Percentiles rank a stretch among this genome's conserved stretches.
Conservation (phyloP, 371 early-diverging fungal genomes). For the Dinochytrium kinnereticum region DNA sequence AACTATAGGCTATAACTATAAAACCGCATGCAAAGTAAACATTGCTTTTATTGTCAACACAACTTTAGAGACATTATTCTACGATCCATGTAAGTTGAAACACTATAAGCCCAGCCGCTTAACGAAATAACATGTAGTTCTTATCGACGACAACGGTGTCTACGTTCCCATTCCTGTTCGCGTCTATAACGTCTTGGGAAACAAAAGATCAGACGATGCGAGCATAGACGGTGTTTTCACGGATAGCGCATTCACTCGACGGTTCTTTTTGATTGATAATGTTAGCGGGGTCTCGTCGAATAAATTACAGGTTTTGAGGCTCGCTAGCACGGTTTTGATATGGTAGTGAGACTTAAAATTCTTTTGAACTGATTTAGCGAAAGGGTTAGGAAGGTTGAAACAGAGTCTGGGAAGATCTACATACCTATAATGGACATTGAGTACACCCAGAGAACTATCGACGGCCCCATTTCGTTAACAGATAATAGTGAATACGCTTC, state of each 20-base stretch:
- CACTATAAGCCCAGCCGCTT: not conserved
- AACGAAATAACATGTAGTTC: conserved; percentile 5
- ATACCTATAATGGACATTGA: conserved; percentile 52
- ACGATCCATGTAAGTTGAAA: conserved; percentile 51
- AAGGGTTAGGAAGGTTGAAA: conserved; percentile 35
- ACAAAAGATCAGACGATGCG: conserved; percentile 27
- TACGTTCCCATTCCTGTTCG: conserved; percentile 50
- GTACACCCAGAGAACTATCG: conserved; percentile 46
- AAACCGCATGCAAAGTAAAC: conserved; percentile 41
- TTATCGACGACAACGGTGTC: conserved; percentile 29
- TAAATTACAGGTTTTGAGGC: conserved; percentile 35
- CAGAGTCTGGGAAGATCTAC: conserved; percentile 39
- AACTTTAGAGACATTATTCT: conserved; percentile 43
- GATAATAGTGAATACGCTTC: conserved; percentile 22
- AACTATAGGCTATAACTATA: conserved; percentile 44
- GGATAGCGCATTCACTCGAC: conserved; percentile 37
- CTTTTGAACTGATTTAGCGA: conserved; percentile 1
- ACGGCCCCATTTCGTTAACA: conserved; percentile 11
- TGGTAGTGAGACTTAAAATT: conserved; percentile 27
- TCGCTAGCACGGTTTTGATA: conserved; percentile 40
- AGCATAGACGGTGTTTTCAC: conserved; percentile 28
- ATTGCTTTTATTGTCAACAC: conserved; percentile 29
- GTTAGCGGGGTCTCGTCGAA: conserved; percentile 48
- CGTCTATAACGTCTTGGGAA: conserved; percentile 37
- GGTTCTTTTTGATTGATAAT: conserved; percentile 53